Conservation (phyloP, 2,329 filamentous ascomycete genomes). For the Nigrospora sphaerica region DNA sequence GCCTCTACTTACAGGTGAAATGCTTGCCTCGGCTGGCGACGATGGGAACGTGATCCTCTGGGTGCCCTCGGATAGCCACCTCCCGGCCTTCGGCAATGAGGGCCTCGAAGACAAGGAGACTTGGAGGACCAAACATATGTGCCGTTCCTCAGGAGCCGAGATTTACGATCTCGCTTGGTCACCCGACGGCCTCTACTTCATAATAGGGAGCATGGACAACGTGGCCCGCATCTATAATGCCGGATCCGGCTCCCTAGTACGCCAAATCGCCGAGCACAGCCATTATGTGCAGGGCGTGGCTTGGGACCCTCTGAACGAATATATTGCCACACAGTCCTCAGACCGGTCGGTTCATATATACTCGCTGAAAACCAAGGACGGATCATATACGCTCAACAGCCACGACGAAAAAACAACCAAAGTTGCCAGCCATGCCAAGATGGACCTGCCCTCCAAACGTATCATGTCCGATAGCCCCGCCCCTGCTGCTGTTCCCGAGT, state of each 20-base stretch:
- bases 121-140: constrained; percentile 98
- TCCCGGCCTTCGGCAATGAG: constrained; percentile 71
- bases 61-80: constrained; percentile 76
- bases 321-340: constrained; percentile 95
- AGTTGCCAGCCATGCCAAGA: constrained; percentile 69
- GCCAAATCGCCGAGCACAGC: constrained; percentile 94
- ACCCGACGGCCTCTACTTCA: constrained; percentile 92
- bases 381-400: constrained; percentile 71
- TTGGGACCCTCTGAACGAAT: constrained; percentile 98
- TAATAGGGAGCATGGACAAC: constrained; percentile 99
- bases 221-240: constrained; percentile 95
- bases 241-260: constrained; percentile 69
- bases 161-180: constrained; percentile 99
- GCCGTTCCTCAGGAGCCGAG: constrained; percentile 85
- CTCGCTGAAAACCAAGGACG: constrained; percentile 91
- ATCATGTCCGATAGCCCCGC: constrained; percentile 91
- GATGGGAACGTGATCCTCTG: constrained; percentile 96
- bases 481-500: constrained; percentile 57
- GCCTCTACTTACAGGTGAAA: constrained; percentile 57
- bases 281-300: constrained; percentile 98
- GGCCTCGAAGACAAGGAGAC: constrained; percentile 88
- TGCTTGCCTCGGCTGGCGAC: constrained; percentile 90
- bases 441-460: constrained; percentile 85
- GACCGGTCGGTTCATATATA: constrained; percentile 98
- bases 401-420: constrained; percentile 65